These are phyloP conservation scores for Claviceps cyperi DNA, from an alignment of 2,329 filamentous ascomycete genomes.

Conservation along the genomic window DNA sequence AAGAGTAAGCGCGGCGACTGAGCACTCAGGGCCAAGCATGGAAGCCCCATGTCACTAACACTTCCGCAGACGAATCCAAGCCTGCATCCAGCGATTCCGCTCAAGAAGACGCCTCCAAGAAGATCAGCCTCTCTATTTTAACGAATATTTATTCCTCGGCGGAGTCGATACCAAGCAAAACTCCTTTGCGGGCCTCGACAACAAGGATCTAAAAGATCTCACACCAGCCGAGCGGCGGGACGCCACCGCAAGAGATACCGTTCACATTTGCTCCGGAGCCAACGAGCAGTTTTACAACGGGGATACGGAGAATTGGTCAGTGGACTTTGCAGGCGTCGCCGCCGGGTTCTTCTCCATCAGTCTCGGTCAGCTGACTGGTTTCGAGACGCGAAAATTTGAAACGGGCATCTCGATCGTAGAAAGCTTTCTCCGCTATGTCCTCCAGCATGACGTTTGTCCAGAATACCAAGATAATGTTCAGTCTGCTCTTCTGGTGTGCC, in stretches of 20 bases:
- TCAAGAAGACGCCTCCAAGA: conserved; percentile 58
- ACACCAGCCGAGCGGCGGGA: conserved; percentile 47
- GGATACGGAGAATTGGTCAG: conserved; percentile 45
- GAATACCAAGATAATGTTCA: conserved; percentile 59
- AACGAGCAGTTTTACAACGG: conserved; percentile 35
- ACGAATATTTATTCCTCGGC: conserved; percentile 69
- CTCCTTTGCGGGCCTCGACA: conserved; percentile 46
- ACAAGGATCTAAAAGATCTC: conserved; percentile 38
- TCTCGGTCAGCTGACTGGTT: conserved; percentile 41
- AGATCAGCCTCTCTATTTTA: conserved; percentile 50
- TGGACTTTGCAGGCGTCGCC: conserved; percentile 68
- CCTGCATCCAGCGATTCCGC: conserved; percentile 71
- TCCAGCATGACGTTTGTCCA: conserved; percentile 72
- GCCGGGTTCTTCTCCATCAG: conserved; percentile 60
- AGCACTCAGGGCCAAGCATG: neutral
- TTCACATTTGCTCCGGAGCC: conserved; percentile 31
- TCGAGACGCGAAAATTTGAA: conserved; percentile 39
- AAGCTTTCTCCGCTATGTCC: conserved; percentile 80
- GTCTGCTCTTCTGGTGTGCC: conserved; percentile 51
- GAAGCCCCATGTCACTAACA: neutral
- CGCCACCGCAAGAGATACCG: conserved; percentile 47
- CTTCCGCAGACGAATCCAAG: conserved; percentile 57
- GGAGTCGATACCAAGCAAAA: conserved; percentile 50
- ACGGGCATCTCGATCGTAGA: conserved; percentile 51
- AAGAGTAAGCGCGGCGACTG: conserved; percentile 29